A percentile compares a stretch with the other conserved stretches of the same genome.
Conservation (phyloP, 768 basidiomycete genomes). For the Suillus plorans region DNA sequence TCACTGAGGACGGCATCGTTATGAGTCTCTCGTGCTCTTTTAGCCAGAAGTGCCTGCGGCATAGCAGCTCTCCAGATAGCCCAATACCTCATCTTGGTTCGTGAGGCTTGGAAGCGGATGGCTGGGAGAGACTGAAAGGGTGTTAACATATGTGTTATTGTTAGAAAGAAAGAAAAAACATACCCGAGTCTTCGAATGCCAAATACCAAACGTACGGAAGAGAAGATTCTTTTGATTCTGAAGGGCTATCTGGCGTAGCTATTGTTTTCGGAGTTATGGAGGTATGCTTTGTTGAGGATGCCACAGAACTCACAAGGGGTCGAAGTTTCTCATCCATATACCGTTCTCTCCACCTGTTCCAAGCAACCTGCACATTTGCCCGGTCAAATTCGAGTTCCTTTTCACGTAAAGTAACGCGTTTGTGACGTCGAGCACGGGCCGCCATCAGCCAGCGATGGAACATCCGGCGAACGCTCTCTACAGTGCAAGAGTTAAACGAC, state of each 20-base stretch:
- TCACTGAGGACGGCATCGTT: conserved; percentile 56
- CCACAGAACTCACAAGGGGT: conserved; percentile 52
- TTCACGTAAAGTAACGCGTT: conserved; percentile 56
- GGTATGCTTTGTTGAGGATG: neutral
- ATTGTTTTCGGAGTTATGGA: conserved; percentile 10
- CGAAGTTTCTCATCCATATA: conserved; percentile 64
- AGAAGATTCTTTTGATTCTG: conserved; percentile 60
- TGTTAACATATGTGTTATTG: conserved; percentile 7
- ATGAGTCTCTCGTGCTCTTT: conserved; percentile 64
- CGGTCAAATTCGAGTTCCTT: conserved; percentile 64
- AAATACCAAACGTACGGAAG: conserved; percentile 68
- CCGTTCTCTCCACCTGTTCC: conserved; percentile 81
- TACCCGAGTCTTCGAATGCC: conserved; percentile 77
- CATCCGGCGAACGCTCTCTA: conserved; percentile 66
- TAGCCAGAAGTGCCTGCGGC: conserved; percentile 66
- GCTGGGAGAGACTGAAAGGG: conserved; percentile 70
- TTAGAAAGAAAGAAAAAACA: conserved; percentile 18
- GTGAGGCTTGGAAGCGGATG: conserved; percentile 67
- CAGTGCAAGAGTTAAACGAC: conserved; percentile 4
- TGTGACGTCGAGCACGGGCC: conserved; percentile 59
- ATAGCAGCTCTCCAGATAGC: conserved; percentile 65
- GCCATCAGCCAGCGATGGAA: conserved; percentile 71
- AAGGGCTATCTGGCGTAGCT: conserved; percentile 47
- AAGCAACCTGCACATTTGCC: conserved; percentile 50
- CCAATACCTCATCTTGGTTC: conserved; percentile 63